Evolutionary conservation across 2,329 filamentous ascomycete species (phyloP), one percentile per base, ranked within the genome.

Genomic region (Colletotrichum godetiae): DNA sequence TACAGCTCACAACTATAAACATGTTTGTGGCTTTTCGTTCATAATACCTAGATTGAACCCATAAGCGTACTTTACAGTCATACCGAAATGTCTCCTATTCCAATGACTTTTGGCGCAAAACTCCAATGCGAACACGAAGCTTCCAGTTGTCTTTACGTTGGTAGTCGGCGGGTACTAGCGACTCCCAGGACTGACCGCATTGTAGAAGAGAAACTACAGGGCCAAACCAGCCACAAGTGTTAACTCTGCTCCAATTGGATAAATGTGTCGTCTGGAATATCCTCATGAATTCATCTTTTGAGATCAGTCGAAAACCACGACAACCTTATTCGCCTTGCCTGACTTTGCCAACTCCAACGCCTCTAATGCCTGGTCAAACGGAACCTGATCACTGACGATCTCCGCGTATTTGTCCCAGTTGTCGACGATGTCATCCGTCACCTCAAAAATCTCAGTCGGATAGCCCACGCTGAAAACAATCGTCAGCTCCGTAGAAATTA

Each of bases 391-490:
- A 55, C 67, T 70, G 2, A 66, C 55, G n/a, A 70, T 70, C 29
- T 66, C 60, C 7, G 53, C 61, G 12, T 65, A 70, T 6, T 65
- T 59, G 27, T 66, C 67, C 67, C 67, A 70, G 19, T 70, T 37
- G n/a, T 70, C 60, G 11, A 46, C 55, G 13, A 70, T 22, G 8
- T 70, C 67, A 37, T 65, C 67, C 13, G 67, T 65, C 1, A 70
- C 61, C 53, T 70, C 67, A 1, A 70, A 70, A 19, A 70, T 70
- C 53, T 66, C 67, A 22, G 37, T 65, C 3, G 67, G 67, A 31
- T 70, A 70, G 8, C 67, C 67, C 42, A 59, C 29, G n/a, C 67
- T 56, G 52, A 68, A 68, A 12, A 64, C 67, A 12, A 64, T 68
- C 24, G 11, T 68, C 22, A 64, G n/a, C 19, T 68, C 67, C 3